Conservation (phyloP, 371 early-diverging fungal genomes). For the Lichtheimia ramosa region DNA sequence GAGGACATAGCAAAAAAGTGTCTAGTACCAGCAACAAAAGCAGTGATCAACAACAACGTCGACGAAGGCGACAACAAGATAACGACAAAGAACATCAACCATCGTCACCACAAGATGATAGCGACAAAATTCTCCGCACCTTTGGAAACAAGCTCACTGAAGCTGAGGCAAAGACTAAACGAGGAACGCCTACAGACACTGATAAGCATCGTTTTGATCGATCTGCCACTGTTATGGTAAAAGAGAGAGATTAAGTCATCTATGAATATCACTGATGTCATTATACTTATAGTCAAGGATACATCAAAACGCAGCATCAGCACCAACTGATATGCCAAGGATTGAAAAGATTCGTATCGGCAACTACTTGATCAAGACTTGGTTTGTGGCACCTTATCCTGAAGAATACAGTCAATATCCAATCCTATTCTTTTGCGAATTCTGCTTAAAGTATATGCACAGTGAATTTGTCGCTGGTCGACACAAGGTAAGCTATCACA, state of each 20-base stretch:
- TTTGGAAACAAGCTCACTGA: slow-evolving; percentile 61
- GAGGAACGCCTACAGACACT: slow-evolving; percentile 47
- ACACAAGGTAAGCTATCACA: slow-evolving; percentile 63
- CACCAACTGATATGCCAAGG: slow-evolving; percentile 30
- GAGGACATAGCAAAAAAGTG: neutral
- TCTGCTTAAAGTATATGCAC: slow-evolving; percentile 96
- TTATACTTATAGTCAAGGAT: no score
- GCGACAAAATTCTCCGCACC: slow-evolving; percentile 26
- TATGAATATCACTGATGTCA: neutral
- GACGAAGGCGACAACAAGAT: neutral
- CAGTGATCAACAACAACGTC: slow-evolving; percentile 3
- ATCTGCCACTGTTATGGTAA: slow-evolving; percentile 35
- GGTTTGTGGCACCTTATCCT: slow-evolving; percentile 99
- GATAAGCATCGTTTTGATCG: slow-evolving; percentile 53
- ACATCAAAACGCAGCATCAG: neutral
- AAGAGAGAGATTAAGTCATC: slow-evolving; percentile 20
- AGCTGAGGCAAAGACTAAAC: slow-evolving; percentile 55
- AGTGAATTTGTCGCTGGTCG: slow-evolving; percentile 65
- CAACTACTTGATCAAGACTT: slow-evolving; percentile 84
- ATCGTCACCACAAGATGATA: slow-evolving; percentile 5
- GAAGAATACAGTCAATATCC: slow-evolving; percentile 83
- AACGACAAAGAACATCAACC: no score
- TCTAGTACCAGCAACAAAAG: no score
- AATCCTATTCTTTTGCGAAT: slow-evolving; percentile 93
- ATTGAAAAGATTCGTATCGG: slow-evolving; percentile 82